Evolutionary conservation across 176 grass and related monocot species (phyloP).

Genomic region (Triticum turgidum): DNA sequence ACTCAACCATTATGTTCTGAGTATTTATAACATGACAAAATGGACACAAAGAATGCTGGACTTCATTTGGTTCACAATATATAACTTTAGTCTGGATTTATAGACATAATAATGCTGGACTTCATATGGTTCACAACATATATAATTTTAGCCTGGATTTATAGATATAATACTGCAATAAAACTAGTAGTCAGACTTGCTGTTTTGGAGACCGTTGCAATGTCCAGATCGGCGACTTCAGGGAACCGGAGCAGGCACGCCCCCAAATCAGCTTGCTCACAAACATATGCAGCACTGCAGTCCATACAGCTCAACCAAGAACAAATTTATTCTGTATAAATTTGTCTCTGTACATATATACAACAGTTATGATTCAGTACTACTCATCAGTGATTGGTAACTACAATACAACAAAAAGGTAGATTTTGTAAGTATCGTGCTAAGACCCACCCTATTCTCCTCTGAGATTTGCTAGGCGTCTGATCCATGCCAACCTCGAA

Average conservation of each 20-base stretch:
- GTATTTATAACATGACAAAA: background rate
- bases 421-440: slow-evolving; percentile 36
- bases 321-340: slow-evolving; percentile 41
- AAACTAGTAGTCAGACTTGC: background rate
- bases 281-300: background rate
- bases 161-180: background rate
- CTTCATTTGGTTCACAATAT: background rate
- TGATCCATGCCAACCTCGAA: slow-evolving; percentile 56
- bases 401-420: slow-evolving; percentile 43
- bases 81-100: background rate
- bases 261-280: background rate
- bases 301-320: slow-evolving; percentile 24
- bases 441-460: slow-evolving; percentile 48
- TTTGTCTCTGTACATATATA: slow-evolving; percentile 55
- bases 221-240: background rate
- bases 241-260: background rate
- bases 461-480: slow-evolving; percentile 46
- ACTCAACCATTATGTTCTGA: background rate
- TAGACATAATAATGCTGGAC: background rate
- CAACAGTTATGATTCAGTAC: slow-evolving; percentile 34
- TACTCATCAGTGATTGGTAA: slow-evolving; percentile 20
- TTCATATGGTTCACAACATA: background rate
- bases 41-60: background rate
- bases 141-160: background rate
- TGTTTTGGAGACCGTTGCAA: background rate